phyloP scores from a whole-genome alignment of 2,329 filamentous ascomycete genomes.

The Paracamarosporium sp. region DNA sequence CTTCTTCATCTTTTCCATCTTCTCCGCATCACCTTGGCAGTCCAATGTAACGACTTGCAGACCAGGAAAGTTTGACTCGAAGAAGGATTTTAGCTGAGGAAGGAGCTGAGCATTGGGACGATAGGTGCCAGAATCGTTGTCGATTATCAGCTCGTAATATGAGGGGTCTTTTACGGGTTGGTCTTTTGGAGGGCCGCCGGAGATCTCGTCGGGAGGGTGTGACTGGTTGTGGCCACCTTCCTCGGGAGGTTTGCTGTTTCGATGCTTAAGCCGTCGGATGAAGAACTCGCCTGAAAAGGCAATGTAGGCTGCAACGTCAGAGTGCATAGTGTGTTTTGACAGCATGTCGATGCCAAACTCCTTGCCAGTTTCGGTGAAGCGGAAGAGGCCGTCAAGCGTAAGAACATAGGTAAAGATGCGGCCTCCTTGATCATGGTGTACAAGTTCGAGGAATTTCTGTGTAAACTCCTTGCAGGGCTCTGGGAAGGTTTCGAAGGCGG shows the following conservation, averaged over 20 bases:
- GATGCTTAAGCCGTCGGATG: constrained; percentile 71
- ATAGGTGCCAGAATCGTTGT: constrained; percentile 95
- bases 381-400: constrained; percentile 82
- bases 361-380: constrained; percentile 94
- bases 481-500: constrained; percentile 72
- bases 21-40: constrained; percentile 74
- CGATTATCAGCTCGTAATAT: constrained; percentile 86
- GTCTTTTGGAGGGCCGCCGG: constrained; percentile 51
- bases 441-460: constrained; percentile 82
- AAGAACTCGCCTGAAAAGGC: constrained; percentile 95
- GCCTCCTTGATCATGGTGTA: constrained; percentile 84
- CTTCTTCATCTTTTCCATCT: constrained; percentile 76
- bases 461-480: constrained; percentile 74
- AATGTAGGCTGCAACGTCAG: constrained; percentile 87
- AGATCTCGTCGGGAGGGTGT: constrained; percentile 61
- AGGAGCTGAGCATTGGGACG: constrained; percentile 81
- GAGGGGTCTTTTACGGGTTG: constrained; percentile 57
- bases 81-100: constrained; percentile 72
- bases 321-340: constrained; percentile 97
- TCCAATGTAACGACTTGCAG: constrained; percentile 76
- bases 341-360: constrained; percentile 94
- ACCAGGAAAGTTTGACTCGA: constrained; percentile 77
- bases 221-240: constrained; percentile 46
- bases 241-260: constrained; percentile 46
- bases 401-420: constrained; percentile 92